These are phyloP conservation scores for Solanum microdontum DNA, from an alignment of 257 asterid species.

Conservation along the genomic window DNA sequence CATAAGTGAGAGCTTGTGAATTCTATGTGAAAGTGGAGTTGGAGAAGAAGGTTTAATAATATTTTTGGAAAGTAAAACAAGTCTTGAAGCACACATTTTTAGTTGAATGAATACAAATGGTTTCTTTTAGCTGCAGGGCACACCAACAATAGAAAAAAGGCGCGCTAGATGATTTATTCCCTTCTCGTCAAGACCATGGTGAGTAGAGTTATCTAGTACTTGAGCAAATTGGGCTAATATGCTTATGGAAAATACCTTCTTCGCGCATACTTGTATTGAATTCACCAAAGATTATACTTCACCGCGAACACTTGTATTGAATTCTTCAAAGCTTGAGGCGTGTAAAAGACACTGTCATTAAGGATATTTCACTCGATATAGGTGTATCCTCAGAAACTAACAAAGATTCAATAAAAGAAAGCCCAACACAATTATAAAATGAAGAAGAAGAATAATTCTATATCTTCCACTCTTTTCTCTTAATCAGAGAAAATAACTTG, in stretches of 20 bases:
- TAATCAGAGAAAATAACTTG: too few relatives aligned
- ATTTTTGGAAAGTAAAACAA: not conserved
- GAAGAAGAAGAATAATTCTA: too few relatives aligned
- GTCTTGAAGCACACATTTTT: not conserved
- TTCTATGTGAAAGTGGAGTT: not conserved
- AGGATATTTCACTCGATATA: too few relatives aligned
- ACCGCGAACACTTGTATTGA: fast-evolving
- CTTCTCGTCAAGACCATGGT: not conserved
- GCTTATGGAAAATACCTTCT: too few relatives aligned
- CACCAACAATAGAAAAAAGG: not conserved
- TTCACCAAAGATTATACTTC: too few relatives aligned
- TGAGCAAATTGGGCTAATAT: not conserved
- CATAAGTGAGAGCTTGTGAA: not conserved
- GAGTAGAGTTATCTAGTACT: not conserved
- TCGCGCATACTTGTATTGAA: too few relatives aligned
- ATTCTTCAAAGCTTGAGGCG: too few relatives aligned
- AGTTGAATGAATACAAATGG: not conserved
- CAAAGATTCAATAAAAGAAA: too few relatives aligned
- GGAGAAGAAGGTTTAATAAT: not conserved
- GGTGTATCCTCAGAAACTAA: too few relatives aligned
- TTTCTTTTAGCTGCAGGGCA: not conserved
- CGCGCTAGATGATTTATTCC: not conserved
- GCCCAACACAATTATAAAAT: too few relatives aligned
- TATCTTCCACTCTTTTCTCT: too few relatives aligned
- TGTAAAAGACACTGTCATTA: fast-evolving